Base-by-base conservation (phyloP, 2,329 filamentous ascomycete genomes). In the Albifimbria verrucaria region DNA sequence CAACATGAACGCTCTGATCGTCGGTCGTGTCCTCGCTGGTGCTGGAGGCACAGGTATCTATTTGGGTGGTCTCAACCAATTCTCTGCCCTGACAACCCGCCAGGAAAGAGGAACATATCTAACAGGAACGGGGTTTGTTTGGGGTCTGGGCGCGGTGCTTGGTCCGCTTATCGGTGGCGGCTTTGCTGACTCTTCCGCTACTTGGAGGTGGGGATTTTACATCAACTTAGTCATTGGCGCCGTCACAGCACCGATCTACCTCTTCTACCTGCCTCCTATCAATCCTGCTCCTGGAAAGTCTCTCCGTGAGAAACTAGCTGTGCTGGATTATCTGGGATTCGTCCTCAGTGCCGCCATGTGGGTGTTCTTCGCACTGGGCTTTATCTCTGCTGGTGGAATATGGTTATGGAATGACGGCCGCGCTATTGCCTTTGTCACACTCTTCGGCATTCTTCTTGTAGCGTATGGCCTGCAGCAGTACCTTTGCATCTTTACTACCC, bases 221-320 rank as follows among this genome's bases (percentile, higher is more conserved):
- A 39, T 39, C 5, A 83, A 82, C 54, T 67, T 83, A 1, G 64
- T 77, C 26, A 72, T 76, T 3, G 79, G 66, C 4, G 73, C 58
- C 32, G 60, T 72, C 20, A 58, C 59, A 4, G 55, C 67, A 1
- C 65, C 66, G 1, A 55, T 54, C 0, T 70, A 62, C 52, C 2
- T 69, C 39, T 64, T 47, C 23, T 12, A 15, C 7, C 11, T 39
- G 56, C 4, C 25, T 58, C 0, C 32, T 58, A 48, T 59, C 1
- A 61, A 58, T 4, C 50, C 59, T 3, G 32, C 11, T 4, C 42
- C 18, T 47, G 20, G 23, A 17, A 4, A 7, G 32, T 4, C 32
- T 4, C 15, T 39, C 32, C 15, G 47, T 7, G 4, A 50, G 65
- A 11, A 69, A 67, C 11, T 73, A 1, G 52, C 55, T 5, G 62